Evolutionary conservation across 2,329 filamentous ascomycete species (phyloP).

Genomic region (Fusarium sp.): DNA sequence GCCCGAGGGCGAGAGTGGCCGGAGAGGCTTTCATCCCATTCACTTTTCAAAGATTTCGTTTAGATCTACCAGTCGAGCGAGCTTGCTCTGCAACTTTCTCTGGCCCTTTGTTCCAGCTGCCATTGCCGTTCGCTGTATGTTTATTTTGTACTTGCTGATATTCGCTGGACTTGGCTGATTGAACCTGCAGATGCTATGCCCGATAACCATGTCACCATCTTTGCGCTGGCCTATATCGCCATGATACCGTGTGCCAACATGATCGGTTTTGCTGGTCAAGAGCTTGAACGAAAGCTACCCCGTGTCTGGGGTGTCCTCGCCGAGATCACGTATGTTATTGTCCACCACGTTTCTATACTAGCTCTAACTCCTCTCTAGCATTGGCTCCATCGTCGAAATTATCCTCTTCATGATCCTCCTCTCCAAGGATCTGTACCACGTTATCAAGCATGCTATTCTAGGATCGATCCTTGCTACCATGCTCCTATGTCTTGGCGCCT

Average conservation of each 20-base stretch:
- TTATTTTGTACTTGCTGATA: not conserved
- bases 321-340: slow-evolving; percentile 63
- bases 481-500: slow-evolving; percentile 80
- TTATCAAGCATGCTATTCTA: slow-evolving; percentile 85
- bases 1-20: slow-evolving; percentile 57
- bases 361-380: slow-evolving; percentile 44
- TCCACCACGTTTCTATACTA: not conserved
- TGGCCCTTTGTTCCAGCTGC: slow-evolving; percentile 64
- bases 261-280: slow-evolving; percentile 65
- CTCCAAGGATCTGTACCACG: slow-evolving; percentile 64
- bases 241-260: slow-evolving; percentile 65
- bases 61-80: slow-evolving; percentile 57
- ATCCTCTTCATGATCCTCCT: slow-evolving; percentile 84
- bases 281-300: slow-evolving; percentile 82
- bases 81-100: slow-evolving; percentile 59
- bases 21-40: slow-evolving; percentile 56
- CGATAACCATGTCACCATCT: slow-evolving; percentile 57
- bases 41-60: slow-evolving; percentile 58
- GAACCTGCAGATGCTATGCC: slow-evolving; percentile 48
- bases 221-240: slow-evolving; percentile 61
- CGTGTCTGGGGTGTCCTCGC: slow-evolving; percentile 74
- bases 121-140: slow-evolving; percentile 55
- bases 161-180: slow-evolving; percentile 10
- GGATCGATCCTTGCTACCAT: slow-evolving; percentile 86
- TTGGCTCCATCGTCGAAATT: slow-evolving; percentile 83